Evolutionary conservation across 1,284 basidiomycete genomes (phyloP).

Genomic region (Melampsora larici-populina): DNA sequence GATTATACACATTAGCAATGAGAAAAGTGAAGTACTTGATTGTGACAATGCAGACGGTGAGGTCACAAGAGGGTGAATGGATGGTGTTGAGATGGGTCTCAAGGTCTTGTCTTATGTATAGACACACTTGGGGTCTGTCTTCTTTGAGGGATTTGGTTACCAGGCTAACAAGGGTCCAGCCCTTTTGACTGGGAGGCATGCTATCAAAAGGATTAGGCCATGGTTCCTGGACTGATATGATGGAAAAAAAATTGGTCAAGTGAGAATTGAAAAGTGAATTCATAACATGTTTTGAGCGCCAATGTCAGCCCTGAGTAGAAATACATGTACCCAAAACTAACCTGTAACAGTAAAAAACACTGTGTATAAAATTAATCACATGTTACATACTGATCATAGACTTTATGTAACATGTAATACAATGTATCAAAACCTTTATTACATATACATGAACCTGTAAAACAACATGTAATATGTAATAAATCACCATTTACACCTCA

Average conservation of each 20-base stretch:
- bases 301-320: too few species aligned
- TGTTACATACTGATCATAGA: too few species aligned
- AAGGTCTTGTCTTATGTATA: neutral
- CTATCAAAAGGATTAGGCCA: neutral
- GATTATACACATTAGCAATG: neutral
- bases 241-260: neutral
- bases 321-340: too few species aligned
- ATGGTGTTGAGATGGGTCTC: neutral
- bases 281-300: neutral
- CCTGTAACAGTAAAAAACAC: too few species aligned
- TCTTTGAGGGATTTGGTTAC: neutral
- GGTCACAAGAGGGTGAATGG: neutral
- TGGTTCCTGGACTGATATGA: slow-evolving; percentile 1
- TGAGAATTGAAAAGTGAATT: neutral
- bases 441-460: too few species aligned
- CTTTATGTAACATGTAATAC: too few species aligned
- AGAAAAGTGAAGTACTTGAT: neutral
- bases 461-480: too few species aligned
- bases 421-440: too few species aligned
- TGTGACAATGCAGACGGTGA: neutral
- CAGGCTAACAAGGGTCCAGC: neutral
- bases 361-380: too few species aligned
- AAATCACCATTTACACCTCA: too few species aligned
- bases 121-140: neutral
- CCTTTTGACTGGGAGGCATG: neutral